A percentile compares a stretch with the other conserved stretches of the same genome.
Conservation (phyloP, 2,329 filamentous ascomycete species). For the Hymenoscyphus repandus region DNA sequence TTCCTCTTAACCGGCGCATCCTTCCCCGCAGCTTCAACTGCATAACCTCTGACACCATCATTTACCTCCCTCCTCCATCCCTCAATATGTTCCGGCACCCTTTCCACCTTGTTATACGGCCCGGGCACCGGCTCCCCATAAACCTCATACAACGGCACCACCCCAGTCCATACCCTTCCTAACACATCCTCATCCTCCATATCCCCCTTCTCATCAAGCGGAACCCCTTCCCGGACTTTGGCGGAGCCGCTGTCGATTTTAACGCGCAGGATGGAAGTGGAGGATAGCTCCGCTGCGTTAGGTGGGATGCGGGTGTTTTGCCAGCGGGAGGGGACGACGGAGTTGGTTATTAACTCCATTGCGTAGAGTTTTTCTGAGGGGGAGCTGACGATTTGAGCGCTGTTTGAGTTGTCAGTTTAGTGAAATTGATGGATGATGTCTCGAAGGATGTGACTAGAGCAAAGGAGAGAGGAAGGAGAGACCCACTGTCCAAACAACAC, state of each 20-base stretch:
- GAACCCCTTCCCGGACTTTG: constrained; percentile 64
- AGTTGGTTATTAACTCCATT: constrained; percentile 72
- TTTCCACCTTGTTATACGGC: constrained; percentile 21
- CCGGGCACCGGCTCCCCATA: constrained; percentile 42
- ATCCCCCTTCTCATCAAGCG: constrained; percentile 49
- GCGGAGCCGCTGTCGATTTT: constrained; percentile 65
- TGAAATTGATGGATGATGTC: too few species aligned
- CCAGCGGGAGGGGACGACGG: constrained; percentile 66
- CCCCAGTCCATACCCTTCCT: constrained; percentile 48
- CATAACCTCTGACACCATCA: constrained; percentile 37
- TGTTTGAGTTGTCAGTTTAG: background rate
- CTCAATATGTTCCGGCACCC: constrained; percentile 50
- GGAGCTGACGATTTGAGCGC: constrained; percentile 46
- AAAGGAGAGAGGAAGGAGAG: constrained; percentile 34
- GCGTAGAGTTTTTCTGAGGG: constrained; percentile 69
- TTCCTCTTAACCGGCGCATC: constrained; percentile 35
- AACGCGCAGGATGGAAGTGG: constrained; percentile 67
- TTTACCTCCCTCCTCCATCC: constrained; percentile 47
- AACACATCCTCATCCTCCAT: constrained; percentile 37
- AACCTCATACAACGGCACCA: constrained; percentile 58
- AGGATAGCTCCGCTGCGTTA: constrained; percentile 65
- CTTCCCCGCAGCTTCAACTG: constrained; percentile 41
- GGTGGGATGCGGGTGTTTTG: constrained; percentile 65
- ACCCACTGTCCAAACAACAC: constrained; percentile 70
- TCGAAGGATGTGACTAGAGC: too few species aligned